Percentiles rank a stretch among this genome's conserved stretches.
Conservation (phyloP, 805 yeast species). For the Naumovozyma dairenensis region DNA sequence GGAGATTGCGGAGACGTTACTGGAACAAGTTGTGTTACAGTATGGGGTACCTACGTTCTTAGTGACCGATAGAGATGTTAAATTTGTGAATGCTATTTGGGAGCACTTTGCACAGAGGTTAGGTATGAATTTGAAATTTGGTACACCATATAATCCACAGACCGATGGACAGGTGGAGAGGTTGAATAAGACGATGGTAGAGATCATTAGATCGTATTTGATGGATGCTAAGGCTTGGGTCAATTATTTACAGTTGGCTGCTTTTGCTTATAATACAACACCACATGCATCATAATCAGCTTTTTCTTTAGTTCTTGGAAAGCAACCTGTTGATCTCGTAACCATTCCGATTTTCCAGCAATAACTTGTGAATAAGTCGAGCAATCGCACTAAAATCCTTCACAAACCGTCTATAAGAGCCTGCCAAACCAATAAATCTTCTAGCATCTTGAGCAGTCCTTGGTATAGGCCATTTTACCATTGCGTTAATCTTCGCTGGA, state of each 20-base stretch:
- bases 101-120: conserved; percentile 1
- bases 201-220: background rate
- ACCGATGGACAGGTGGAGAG: conserved; percentile 2
- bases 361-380: background rate
- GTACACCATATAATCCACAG: background rate
- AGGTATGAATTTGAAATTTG: background rate
- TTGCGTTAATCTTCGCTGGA: no score
- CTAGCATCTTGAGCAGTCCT: background rate
- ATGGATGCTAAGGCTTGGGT: background rate
- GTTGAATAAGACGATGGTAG: background rate
- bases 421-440: background rate
- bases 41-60: conserved; percentile 1
- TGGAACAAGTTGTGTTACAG: background rate
- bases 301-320: background rate
- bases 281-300: background rate
- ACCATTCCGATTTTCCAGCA: background rate
- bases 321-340: background rate
- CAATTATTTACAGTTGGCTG: background rate
- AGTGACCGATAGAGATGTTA: conserved; percentile 1
- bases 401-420: background rate
- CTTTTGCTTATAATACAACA: background rate
- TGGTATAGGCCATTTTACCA: no score
- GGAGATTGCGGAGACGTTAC: background rate
- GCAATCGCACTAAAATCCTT: background rate
- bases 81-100: background rate